Evolutionary conservation across 177 flowering plant genomes (phyloP).

Genomic region (Vitis hybrid): DNA sequence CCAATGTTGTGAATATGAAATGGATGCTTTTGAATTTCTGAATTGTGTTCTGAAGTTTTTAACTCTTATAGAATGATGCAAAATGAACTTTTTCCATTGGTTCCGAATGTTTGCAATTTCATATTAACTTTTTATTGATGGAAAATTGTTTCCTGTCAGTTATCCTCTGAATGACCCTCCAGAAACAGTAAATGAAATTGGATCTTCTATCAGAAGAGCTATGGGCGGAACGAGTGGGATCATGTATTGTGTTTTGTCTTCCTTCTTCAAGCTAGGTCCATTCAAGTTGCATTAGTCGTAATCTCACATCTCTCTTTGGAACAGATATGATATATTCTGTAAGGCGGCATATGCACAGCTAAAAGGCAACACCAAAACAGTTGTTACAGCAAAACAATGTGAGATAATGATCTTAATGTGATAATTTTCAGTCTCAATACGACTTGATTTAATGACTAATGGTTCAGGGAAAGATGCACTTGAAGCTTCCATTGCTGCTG

Average conservation of each 20-base stretch:
- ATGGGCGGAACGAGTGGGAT: slow-evolving; percentile 99
- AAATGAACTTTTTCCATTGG: background rate
- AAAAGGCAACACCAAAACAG: slow-evolving; percentile 43
- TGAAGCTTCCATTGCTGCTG: slow-evolving; percentile 77
- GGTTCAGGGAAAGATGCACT: slow-evolving; percentile 88
- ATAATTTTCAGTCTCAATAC: background rate
- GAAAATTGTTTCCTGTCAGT: slow-evolving; percentile 35
- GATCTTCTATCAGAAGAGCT: slow-evolving; percentile 73
- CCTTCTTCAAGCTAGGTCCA: background rate
- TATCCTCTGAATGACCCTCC: slow-evolving; percentile 95
- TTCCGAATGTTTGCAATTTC: background rate
- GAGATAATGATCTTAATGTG: slow-evolving; percentile 28
- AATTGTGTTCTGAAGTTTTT: no score
- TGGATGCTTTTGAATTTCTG: no score
- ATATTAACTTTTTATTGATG: background rate
- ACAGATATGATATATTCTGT: slow-evolving; percentile 79
- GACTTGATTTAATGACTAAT: slow-evolving; percentile 18
- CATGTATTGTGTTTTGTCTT: slow-evolving; percentile 42
- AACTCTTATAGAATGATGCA: no score
- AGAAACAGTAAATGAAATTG: slow-evolving; percentile 85
- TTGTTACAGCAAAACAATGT: slow-evolving; percentile 63
- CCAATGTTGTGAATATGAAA: no score
- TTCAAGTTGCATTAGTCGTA: background rate
- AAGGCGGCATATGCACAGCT: slow-evolving; percentile 80
- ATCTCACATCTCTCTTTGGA: slow-evolving; percentile 1